phyloP scores from a whole-genome alignment of 305 asterid genomes.

The Galium porrigens region DNA sequence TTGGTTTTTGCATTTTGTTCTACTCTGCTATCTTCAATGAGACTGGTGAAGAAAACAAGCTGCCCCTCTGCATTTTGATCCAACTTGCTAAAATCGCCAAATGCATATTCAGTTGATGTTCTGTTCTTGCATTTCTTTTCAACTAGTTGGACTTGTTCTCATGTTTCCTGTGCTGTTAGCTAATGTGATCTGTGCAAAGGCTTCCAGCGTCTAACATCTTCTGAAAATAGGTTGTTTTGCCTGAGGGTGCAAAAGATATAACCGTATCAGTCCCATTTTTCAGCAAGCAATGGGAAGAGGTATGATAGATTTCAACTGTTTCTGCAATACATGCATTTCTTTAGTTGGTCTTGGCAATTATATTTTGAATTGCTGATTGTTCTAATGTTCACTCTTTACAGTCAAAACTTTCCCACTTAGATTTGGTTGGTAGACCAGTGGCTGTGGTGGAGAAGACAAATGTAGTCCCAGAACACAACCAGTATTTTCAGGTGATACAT shows the following conservation, averaged over 20 bases:
- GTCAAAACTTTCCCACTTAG: constrained; percentile 79
- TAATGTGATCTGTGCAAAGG: background rate
- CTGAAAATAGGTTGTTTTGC: constrained; percentile 56
- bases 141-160: background rate
- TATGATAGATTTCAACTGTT: constrained; percentile 18
- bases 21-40: background rate
- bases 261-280: constrained; percentile 55
- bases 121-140: too few species aligned
- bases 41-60: background rate
- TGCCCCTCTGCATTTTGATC: background rate
- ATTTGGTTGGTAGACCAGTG: constrained; percentile 81
- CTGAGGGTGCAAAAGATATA: constrained; percentile 73
- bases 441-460: constrained; percentile 61
- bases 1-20: background rate
- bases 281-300: constrained; percentile 61
- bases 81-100: too few species aligned
- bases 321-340: background rate
- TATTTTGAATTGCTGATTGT: constrained; percentile 20
- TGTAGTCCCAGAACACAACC: constrained; percentile 81
- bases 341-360: constrained; percentile 1
- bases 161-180: background rate
- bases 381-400: constrained; percentile 29
- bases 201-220: background rate
- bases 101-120: too few species aligned
- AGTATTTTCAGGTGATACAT: constrained; percentile 59